Base-by-base conservation (phyloP, 139 green algal genomes). In the Zygnema circumcarinatum region DNA sequence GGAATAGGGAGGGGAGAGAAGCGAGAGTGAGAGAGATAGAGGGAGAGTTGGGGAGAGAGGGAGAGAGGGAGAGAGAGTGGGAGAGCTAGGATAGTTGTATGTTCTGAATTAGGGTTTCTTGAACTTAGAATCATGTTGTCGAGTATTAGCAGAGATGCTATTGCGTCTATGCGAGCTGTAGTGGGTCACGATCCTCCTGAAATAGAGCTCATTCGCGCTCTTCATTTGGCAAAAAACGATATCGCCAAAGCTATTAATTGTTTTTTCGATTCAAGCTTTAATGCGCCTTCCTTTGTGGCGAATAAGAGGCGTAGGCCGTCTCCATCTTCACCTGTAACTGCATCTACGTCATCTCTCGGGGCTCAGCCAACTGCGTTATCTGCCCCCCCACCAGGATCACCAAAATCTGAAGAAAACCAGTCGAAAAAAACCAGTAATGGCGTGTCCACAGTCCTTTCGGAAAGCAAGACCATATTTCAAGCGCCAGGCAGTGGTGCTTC, bases 211-310 rank as follows among this genome's bases (percentile, higher is more conserved):
- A 32, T 83, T n/a, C 75, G 81, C 31, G 38, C 32, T 1, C 81
- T 87, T 1, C 75, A 87, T 31, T 38, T 87, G 11, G 81, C 81
- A 29, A 86, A 85, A 31, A 33, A 85, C 67, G 81, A 87, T 38
- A 39, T 87, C 25, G 35, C 56, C 0, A 47, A n/a, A 25, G 81
- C 81, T 3, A 40, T 87, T 11, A 87, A 87, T 20, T 84, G 41
- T n/a, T 38, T 85, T 33, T 87, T 83, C n/a, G 81, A 87, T 81
- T 74, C 29, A 72, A 38, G n/a, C 56, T 72, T n/a, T 68, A 81
- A 81, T n/a, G 74, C 21, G 54, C 54, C 54, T 72, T 72, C 54
- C 25, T 33, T 72, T 72, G 54, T 33, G 54, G 54, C 54, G 25
- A 72, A 25, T 72, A 29, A 29, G 32, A 7, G n/a, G 35, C 39